Conservation (phyloP, 1,139 yeast genomes). For the Lodderomyces orthopsilosis region DNA sequence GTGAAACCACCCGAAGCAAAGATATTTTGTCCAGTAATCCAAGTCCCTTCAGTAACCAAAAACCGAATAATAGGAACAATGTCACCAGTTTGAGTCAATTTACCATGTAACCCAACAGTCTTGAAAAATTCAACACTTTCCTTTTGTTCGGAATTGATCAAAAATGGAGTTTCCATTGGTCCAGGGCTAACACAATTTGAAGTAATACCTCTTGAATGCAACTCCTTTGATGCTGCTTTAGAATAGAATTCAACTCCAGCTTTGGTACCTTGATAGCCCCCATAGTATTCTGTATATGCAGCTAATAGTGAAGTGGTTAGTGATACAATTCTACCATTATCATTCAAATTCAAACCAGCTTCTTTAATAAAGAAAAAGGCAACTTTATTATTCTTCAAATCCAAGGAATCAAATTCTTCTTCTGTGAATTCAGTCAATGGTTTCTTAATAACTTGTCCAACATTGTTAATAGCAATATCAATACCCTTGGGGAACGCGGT, state of each 20-base stretch:
- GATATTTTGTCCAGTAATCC: constrained; percentile 71
- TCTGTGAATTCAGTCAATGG: constrained; percentile 48
- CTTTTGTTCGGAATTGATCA: constrained; percentile 57
- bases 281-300: constrained; percentile 59
- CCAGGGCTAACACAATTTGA: constrained; percentile 67
- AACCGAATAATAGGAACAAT: constrained; percentile 63
- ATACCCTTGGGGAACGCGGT: constrained; percentile 45
- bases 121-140: constrained; percentile 56
- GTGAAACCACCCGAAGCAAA: constrained; percentile 67
- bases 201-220: constrained; percentile 44
- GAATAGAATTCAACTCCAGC: constrained; percentile 59
- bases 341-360: constrained; percentile 49
- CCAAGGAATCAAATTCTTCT: constrained; percentile 55
- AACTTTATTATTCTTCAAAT: constrained; percentile 51
- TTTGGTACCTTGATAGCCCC: constrained; percentile 59
- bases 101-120: constrained; percentile 42
- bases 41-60: constrained; percentile 61
- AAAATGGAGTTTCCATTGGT: constrained; percentile 71
- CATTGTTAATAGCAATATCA: constrained; percentile 65
- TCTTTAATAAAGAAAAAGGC: constrained; percentile 63
- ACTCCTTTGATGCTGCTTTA: constrained; percentile 59
- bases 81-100: constrained; percentile 58
- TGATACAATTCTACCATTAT: constrained; percentile 54
- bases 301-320: constrained; percentile 64
- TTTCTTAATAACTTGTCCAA: constrained; percentile 66